Evolutionary conservation across 495 filamentous ascomycete genomes (phyloP), one percentile per base, ranked within the genome.

Genomic region (Chaetomidium leptoderma): DNA sequence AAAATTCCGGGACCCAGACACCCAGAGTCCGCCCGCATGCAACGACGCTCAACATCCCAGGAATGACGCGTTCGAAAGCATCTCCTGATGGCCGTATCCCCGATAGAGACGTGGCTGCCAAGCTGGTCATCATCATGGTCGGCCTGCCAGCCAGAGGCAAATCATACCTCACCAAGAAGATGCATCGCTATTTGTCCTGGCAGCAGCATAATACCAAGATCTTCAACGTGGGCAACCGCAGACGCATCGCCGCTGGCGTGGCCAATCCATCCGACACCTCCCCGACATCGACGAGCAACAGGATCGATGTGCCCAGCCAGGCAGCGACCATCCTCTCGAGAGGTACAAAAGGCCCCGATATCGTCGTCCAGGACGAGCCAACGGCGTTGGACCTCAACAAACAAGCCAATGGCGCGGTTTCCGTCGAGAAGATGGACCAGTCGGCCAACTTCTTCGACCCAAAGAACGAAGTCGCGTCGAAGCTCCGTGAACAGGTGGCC

Each of bases 71-170:
- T 66, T 96, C 92, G 37, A 89, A 87, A 67, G 89, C 92, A 19
- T 97, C 93, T 9, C 93, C 93, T 13, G 93, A 98, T 70, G 93
- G 93, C 55, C 83, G 86, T 49, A 98, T 98, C 59, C 84, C 93
- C 56, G 84, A 91, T 62, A 79, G 91, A 57, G 93, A 98, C 78
- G 85, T 98, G 47, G 93, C 91, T 23, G 85, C 92, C 17, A 98
- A 98, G 77, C 78, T 97, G 63, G 91, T 97, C 64, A 93, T 98
- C 66, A 86, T 97, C 65, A 98, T 98, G 93, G 93, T 98, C 47
- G 93, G 93, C 58, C 78, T 98, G 50, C 93, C 93, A 0, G 93
- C 93, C 1, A 77, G 93, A 59, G 93, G 93, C 53, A 98, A 98
- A 74, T 96, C 91, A 55, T 98, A 98, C 72, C 91, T 98, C 63